Conservation (phyloP, 1,284 basidiomycete species). For the Peniophora sp. region DNA sequence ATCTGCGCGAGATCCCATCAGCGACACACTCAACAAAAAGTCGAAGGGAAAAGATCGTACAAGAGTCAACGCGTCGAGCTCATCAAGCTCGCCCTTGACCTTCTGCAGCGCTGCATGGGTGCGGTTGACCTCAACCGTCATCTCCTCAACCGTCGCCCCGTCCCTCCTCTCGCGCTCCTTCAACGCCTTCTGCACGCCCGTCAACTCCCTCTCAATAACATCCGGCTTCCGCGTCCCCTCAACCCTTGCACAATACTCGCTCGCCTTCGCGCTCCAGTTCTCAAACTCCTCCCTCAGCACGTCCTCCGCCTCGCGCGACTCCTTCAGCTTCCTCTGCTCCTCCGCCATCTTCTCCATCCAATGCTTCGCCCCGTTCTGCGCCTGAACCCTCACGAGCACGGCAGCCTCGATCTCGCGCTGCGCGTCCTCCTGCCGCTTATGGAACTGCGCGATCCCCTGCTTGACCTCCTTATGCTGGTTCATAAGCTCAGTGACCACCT, state of each 20-base stretch:
- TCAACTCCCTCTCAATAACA: constrained; percentile 52
- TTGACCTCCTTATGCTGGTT: constrained; percentile 41
- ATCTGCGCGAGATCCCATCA: too few relatives aligned
- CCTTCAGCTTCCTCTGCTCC: constrained; percentile 32
- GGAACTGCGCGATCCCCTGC: constrained; percentile 38
- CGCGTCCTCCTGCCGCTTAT: constrained; percentile 22
- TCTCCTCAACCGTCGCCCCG: constrained; percentile 72
- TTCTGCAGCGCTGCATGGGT: constrained; percentile 47
- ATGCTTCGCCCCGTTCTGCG: constrained; percentile 36
- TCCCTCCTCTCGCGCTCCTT: constrained; percentile 66
- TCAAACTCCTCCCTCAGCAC: constrained; percentile 56
- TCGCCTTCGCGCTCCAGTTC: constrained; percentile 61
- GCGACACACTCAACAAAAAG: not conserved
- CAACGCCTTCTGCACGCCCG: constrained; percentile 59
- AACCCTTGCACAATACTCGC: constrained; percentile 53
- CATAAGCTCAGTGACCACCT: constrained; percentile 39
- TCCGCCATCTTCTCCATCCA: constrained; percentile 41
- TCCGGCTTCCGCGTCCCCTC: constrained; percentile 48
- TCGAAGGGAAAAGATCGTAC: constrained; percentile 35
- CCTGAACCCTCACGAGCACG: constrained; percentile 35
- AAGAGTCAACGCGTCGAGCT: constrained; percentile 49
- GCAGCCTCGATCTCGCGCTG: constrained; percentile 32
- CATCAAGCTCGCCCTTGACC: constrained; percentile 53
- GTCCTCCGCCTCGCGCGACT: constrained; percentile 36
- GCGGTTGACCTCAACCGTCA: constrained; percentile 61